Evolutionary conservation across 129 eudicot species (phyloP).

Genomic region (Helianthus annuus): DNA sequence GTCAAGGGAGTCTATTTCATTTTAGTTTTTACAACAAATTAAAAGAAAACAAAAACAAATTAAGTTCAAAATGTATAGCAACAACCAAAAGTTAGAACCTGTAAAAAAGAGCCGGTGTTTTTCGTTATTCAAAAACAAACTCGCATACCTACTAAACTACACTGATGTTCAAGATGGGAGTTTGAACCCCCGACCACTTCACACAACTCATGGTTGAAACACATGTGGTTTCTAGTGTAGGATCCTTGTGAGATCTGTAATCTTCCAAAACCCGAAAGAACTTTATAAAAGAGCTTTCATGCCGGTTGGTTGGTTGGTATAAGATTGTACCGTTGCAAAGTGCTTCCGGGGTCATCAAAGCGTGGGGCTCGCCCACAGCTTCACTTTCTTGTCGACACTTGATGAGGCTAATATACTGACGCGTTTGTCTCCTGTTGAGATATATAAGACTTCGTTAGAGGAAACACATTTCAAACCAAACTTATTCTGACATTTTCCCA

Average conservation of each 20-base stretch:
- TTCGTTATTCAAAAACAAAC: not conserved
- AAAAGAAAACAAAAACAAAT: not conserved
- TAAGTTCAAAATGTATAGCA: not conserved
- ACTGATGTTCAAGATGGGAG: not conserved
- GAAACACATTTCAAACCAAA: not conserved
- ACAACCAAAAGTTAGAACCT: not conserved
- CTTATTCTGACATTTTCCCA: not conserved
- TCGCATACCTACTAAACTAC: constrained; percentile 2
- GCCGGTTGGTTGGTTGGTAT: not conserved
- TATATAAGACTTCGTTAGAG: constrained; percentile 22
- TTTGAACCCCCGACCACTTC: constrained; percentile 1
- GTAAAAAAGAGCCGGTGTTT: not conserved
- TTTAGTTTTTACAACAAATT: not conserved
- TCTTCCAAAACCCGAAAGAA: constrained; percentile 21
- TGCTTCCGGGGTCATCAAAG: constrained; percentile 26
- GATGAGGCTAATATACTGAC: constrained; percentile 59
- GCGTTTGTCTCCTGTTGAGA: constrained; percentile 50
- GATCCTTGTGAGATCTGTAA: not conserved
- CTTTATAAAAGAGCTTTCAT: constrained; percentile 17
- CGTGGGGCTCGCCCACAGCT: constrained; percentile 86
- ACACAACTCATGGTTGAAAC: constrained; percentile 22
- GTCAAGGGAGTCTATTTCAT: not conserved
- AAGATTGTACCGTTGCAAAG: constrained; percentile 17
- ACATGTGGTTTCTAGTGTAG: constrained; percentile 17
- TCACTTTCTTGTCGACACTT: constrained; percentile 90